Base-by-base conservation (phyloP, 1,284 basidiomycete species). In the Ceratobasidium theobromae region DNA sequence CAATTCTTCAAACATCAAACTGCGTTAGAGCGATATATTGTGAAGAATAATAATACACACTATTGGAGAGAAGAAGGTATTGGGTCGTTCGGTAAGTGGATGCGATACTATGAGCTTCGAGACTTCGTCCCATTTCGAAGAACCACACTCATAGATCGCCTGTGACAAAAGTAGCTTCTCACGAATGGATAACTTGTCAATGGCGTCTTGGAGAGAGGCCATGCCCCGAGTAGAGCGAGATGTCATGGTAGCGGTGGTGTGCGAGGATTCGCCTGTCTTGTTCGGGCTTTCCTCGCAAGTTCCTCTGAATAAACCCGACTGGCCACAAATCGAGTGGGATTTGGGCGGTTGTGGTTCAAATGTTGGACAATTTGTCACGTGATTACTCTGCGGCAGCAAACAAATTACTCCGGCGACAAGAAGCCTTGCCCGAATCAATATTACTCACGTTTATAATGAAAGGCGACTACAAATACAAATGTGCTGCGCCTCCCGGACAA, bases 141-240 rank as follows among this genome's bases (percentile, higher is more conserved):
- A 82, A n/a, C 93, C 93, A 67, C 87, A 80, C 74, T 94, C 90
- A 76, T 90, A 91, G 41, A 92, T 87, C 0, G 91, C 87, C 77
- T 95, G 93, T 1, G 91, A 84, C 55, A 95, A 82, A 35, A 95
- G 76, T 57, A 95, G 86, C 70, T 76, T 76, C 67, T 78, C 77
- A 65, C 77, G 74, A 8, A 73, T 71, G 21, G 72, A 72, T 14
- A 76, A 70, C 18, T 69, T 69, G 33, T 73, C 71, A 25, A 69
- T 53, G 27, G 57, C 45, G 23, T 69, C 68, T 53, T 60, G 55
- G 18, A 67, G 46, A 40, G 66, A 62, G 41, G 40, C 48, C 41
- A 58, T 58, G 32, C 57, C 58, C 49, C 66, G 40, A 54, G 66
- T 53, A 28, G 66, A 30, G 18, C 66, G 58, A 52, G 66, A 62